Evolutionary conservation across 768 basidiomycete genomes (phyloP).

Genomic region (Lactifluus rugatus): DNA sequence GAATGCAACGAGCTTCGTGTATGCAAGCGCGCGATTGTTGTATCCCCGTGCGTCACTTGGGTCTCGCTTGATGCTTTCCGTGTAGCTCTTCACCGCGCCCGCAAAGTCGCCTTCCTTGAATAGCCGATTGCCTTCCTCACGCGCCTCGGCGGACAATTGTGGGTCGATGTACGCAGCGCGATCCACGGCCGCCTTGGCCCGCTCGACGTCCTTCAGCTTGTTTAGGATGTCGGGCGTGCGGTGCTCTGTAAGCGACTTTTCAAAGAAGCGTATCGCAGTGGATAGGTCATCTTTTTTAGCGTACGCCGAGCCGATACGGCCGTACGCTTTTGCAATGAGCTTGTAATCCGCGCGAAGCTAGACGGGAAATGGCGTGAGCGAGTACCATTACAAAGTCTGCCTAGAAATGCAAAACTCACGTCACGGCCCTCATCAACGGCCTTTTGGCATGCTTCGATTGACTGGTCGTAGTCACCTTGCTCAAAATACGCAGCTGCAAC

Average conservation of each 20-base stretch:
- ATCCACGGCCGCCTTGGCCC: conserved; percentile 65
- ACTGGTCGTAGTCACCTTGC: conserved; percentile 82
- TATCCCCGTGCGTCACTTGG: conserved; percentile 86
- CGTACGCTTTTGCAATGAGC: conserved; percentile 88
- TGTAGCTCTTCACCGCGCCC: conserved; percentile 82
- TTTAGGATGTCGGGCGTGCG: conserved; percentile 87
- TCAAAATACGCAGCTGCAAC: conserved; percentile 91
- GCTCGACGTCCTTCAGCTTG: conserved; percentile 83
- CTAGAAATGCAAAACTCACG: conserved; percentile 32
- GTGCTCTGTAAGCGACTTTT: conserved; percentile 93
- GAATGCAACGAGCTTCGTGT: conserved; percentile 87
- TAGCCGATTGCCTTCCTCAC: conserved; percentile 85
- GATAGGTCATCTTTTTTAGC: conserved; percentile 65
- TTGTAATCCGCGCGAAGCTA: conserved; percentile 90
- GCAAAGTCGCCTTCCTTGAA: conserved; percentile 95
- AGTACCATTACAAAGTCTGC: neutral
- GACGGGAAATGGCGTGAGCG: neutral
- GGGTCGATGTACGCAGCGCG: conserved; percentile 82
- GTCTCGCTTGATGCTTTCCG: conserved; percentile 94
- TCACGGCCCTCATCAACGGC: conserved; percentile 92
- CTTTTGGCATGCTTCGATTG: conserved; percentile 86
- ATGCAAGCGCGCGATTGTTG: conserved; percentile 97
- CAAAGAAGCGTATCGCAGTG: conserved; percentile 81
- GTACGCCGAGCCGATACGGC: conserved; percentile 81
- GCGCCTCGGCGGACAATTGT: conserved; percentile 64